Evolutionary conservation across 148 eudicot species (phyloP), one percentile per base, ranked within the genome.

Genomic region (Rhododendron vialii): DNA sequence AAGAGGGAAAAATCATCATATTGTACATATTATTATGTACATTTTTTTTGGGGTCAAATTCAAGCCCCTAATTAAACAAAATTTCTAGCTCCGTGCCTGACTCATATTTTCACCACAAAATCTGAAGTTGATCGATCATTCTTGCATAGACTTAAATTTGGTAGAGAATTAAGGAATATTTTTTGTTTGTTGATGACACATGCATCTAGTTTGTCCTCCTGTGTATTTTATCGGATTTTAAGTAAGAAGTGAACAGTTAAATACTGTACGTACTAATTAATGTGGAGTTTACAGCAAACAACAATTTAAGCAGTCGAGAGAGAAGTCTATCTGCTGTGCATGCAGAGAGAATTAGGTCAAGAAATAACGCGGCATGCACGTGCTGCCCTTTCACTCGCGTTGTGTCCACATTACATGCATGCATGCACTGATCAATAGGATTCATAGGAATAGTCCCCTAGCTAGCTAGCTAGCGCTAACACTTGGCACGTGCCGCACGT

Each of bases 401-500:
- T 14, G 51, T 1, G 15, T 43, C 41, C 36, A 11, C 10, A 5
- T 5, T 13, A 10, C 51, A 51, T 6, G 43, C 43, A 38, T 38
- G 0, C 61, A 28, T 69, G 75, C 35, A 67, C 35, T 26, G 33
- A 67, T 41, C 0, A 41, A 28, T 28, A 28, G 7, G 1, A 55
- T n/a, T n/a, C n/a, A 18, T 18, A 4, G 8, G 8, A 57, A 18
- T 57, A 57, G 22, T 1, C 63, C 18, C 2, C 51, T 41, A 41
- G 43, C 43, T 41, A 41, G 43, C 43, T 1, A 41, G 43, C 43
- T 41, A 41, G 43, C 43, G 1, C 57, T 51, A 51, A 57, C 78
- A 83, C 78, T 14, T 69, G 85, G 50, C 85, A 69, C 26, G 43
- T 67, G 85, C 28, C 7, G 50, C 85, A 69, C 26, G 43, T 67